These are phyloP conservation scores for Reutealis trisperma DNA, from an alignment of 345 rosid genomes.

Conservation along the genomic window DNA sequence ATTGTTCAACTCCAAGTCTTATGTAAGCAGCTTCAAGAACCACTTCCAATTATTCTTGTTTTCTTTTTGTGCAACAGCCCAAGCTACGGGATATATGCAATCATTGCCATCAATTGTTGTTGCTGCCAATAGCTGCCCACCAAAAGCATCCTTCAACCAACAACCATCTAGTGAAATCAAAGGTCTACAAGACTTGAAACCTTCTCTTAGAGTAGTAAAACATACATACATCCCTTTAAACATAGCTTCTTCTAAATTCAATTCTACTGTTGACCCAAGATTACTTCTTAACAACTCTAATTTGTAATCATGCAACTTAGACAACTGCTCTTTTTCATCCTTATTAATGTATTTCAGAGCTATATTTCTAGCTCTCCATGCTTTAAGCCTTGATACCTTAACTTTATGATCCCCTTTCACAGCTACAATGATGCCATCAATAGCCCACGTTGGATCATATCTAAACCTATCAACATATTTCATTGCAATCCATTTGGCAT, in stretches of 20 bases:
- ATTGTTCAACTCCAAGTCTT: neutral
- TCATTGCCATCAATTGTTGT: neutral
- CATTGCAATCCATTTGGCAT: too few species aligned
- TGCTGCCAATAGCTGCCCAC: neutral
- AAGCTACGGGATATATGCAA: neutral
- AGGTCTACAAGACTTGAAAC: neutral
- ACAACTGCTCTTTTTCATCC: neutral
- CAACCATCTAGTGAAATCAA: neutral
- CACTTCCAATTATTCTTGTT: neutral
- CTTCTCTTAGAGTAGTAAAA: neutral
- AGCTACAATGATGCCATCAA: neutral
- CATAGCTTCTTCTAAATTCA: neutral
- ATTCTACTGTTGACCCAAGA: neutral
- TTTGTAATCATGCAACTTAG: neutral
- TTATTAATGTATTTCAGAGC: neutral
- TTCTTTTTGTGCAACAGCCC: neutral
- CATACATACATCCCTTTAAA: neutral
- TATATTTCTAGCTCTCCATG: neutral
- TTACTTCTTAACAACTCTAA: neutral
- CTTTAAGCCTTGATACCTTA: neutral
- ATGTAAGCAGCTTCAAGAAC: neutral
- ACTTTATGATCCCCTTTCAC: neutral
- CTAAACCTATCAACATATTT: neutral
- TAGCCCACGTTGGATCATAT: neutral
- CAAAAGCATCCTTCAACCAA: neutral